Conservation (phyloP, 768 basidiomycete genomes). For the Hydnum rufescens region DNA sequence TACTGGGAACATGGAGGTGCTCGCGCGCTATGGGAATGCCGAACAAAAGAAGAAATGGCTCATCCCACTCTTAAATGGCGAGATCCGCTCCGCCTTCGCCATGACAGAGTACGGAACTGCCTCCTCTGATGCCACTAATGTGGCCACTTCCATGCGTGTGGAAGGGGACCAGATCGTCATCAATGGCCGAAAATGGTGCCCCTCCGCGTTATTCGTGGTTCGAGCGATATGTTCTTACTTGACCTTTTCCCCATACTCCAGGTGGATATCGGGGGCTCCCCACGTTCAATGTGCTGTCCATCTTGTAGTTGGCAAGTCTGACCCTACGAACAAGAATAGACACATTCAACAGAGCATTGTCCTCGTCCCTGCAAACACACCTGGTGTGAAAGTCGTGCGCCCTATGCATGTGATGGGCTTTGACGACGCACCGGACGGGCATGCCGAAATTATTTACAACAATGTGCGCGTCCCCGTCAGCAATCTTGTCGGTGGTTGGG, state of each 20-base stretch:
- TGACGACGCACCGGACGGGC: slow-evolving; percentile 91
- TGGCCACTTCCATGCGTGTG: slow-evolving; percentile 63
- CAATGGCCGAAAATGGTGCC: slow-evolving; percentile 97
- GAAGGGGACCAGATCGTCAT: slow-evolving; percentile 82
- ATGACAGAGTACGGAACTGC: slow-evolving; percentile 94
- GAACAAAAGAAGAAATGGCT: slow-evolving; percentile 89
- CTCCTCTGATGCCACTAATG: slow-evolving; percentile 93
- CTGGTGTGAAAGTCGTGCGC: slow-evolving; percentile 78
- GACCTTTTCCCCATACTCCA: slow-evolving; percentile 15
- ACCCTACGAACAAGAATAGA: slow-evolving; percentile 53
- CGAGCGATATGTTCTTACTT: too few species aligned
- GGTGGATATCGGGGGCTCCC: slow-evolving; percentile 98
- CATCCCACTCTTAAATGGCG: slow-evolving; percentile 66
- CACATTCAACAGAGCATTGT: slow-evolving; percentile 88
- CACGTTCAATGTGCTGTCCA: slow-evolving; percentile 80
- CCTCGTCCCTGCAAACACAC: slow-evolving; percentile 72
- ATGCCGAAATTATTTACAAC: slow-evolving; percentile 87
- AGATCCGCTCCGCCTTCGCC: slow-evolving; percentile 84
- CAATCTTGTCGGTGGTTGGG: slow-evolving; percentile 83
- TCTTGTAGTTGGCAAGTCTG: slow-evolving; percentile 88
- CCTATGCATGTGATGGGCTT: slow-evolving; percentile 89
- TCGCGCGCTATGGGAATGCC: slow-evolving; percentile 81
- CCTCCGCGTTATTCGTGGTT: too few species aligned
- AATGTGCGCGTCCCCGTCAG: slow-evolving; percentile 75
- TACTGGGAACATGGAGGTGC: slow-evolving; percentile 98